These are phyloP conservation scores for Aspergillus haitiensis DNA, from an alignment of 495 filamentous ascomycete species.

Conservation along the genomic window DNA sequence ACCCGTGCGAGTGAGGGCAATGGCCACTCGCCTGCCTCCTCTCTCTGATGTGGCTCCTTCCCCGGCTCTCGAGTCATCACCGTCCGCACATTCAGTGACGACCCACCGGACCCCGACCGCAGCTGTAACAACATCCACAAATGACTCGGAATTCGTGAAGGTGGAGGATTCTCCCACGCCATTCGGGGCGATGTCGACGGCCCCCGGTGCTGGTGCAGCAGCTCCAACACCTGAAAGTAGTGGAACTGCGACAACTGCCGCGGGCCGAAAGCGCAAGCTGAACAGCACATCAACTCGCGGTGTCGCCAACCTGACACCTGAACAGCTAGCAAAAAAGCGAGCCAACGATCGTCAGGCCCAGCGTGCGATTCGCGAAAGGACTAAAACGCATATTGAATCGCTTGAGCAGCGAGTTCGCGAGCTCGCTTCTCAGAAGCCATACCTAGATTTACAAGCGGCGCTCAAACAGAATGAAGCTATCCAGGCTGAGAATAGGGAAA, in stretches of 20 bases:
- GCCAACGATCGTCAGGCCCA: conserved; percentile 90
- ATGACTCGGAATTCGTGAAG: conserved; percentile 30
- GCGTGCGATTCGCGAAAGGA: conserved; percentile 78
- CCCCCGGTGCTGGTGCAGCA: conserved; percentile 32
- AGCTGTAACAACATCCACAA: conserved; percentile 6
- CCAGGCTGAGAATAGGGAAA: conserved; percentile 68
- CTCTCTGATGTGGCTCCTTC: conserved; percentile 34
- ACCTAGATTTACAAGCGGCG: conserved; percentile 72
- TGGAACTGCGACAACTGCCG: conserved; percentile 29
- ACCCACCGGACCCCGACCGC: conserved; percentile 14
- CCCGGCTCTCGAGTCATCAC: conserved; percentile 27
- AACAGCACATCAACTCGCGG: conserved; percentile 60
- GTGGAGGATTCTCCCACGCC: conserved; percentile 37
- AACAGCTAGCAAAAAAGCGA: conserved; percentile 74
- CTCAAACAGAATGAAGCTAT: conserved; percentile 67
- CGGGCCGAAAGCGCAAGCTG: conserved; percentile 50
- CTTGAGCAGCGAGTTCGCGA: conserved; percentile 71
- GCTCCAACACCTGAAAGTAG: conserved; percentile 25
- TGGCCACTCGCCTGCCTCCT: conserved; percentile 40
- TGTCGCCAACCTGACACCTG: conserved; percentile 70
- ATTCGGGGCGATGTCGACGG: conserved; percentile 24
- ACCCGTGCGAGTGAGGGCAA: conserved; percentile 38
- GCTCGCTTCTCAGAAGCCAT: conserved; percentile 72
- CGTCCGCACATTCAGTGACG: conserved; percentile 14
- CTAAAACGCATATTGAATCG: conserved; percentile 75